A percentile compares a stretch with the other conserved stretches of the same genome.
Conservation (phyloP, 2,329 filamentous ascomycete genomes). For the Ophiocordyceps sinensis region DNA sequence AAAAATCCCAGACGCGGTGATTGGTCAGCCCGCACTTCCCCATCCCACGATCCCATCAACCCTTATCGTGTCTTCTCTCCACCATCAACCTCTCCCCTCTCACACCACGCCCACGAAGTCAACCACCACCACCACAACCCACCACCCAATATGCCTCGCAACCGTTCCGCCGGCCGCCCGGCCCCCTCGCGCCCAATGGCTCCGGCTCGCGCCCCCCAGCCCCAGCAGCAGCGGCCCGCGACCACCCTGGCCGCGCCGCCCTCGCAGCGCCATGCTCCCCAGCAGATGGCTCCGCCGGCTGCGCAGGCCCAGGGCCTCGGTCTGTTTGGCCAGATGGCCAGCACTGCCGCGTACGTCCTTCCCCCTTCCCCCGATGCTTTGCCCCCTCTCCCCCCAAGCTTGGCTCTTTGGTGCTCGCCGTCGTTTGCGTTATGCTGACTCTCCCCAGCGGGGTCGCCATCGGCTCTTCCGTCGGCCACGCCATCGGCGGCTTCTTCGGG, state of each 20-base stretch:
- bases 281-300: constrained; percentile 32
- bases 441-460: constrained; percentile 78
- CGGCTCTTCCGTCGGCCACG: constrained; percentile 89
- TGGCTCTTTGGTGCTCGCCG: too few relatives aligned
- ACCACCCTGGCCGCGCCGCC: constrained; percentile 48
- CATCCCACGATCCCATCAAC: too few relatives aligned
- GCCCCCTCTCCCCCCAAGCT: too few relatives aligned
- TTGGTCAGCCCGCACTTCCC: too few relatives aligned
- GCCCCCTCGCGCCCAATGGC: constrained; percentile 42
- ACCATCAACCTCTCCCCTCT: too few relatives aligned
- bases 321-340: constrained; percentile 92
- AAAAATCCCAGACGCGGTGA: too few relatives aligned
- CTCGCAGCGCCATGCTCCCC: constrained; percentile 31
- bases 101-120: too few relatives aligned
- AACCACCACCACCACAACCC: too few relatives aligned
- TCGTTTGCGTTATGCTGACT: not conserved
- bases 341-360: constrained; percentile 82
- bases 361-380: not conserved
- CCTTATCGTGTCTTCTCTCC: too few relatives aligned
- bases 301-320: constrained; percentile 56
- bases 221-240: constrained; percentile 54
- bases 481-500: constrained; percentile 76
- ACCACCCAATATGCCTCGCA: constrained; percentile 51
- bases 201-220: constrained; percentile 38
- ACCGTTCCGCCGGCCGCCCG: constrained; percentile 49